phyloP scores from a whole-genome alignment of 2,329 filamentous ascomycete genomes.

The Mycosphaerella sp. region DNA sequence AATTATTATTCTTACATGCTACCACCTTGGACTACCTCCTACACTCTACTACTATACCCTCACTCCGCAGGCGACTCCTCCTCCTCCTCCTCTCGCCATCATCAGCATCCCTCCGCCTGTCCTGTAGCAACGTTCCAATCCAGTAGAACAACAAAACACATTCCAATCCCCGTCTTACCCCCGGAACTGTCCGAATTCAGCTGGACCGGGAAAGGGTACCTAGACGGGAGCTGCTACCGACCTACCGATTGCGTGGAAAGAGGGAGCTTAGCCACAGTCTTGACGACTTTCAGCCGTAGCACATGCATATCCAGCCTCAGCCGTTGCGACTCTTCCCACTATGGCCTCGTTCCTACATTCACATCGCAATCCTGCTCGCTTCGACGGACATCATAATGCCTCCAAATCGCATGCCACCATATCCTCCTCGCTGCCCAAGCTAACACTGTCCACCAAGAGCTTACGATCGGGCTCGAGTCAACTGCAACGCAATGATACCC shows the following conservation, averaged over 20 bases:
- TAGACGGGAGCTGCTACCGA: no score
- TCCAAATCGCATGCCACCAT: constrained; percentile 5
- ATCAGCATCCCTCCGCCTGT: no score
- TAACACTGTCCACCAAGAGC: constrained; percentile 15
- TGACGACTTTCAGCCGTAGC: constrained; percentile 1
- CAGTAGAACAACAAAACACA: no score
- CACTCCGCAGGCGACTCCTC: no score
- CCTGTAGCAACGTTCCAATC: no score
- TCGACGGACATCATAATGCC: constrained; percentile 3
- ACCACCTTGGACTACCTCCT: no score
- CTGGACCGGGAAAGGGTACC: not conserved
- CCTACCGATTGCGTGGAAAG: not conserved
- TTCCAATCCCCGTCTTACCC: no score
- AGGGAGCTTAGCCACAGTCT: constrained; percentile 3
- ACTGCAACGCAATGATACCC: constrained; percentile 2
- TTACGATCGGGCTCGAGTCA: constrained; percentile 12
- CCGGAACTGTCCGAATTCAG: not conserved
- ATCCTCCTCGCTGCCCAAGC: constrained; percentile 11
- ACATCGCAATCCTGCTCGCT: constrained; percentile 20
- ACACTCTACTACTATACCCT: no score
- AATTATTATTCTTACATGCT: no score
- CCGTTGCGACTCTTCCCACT: not conserved
- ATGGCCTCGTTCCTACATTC: constrained; percentile 12
- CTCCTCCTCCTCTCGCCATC: no score
- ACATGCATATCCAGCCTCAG: constrained; percentile 4